Percentiles rank a stretch among this genome's conserved stretches.
phyloP scores from a whole-genome alignment of 139 green algal genomes.

The Coelastrella sp. region DNA sequence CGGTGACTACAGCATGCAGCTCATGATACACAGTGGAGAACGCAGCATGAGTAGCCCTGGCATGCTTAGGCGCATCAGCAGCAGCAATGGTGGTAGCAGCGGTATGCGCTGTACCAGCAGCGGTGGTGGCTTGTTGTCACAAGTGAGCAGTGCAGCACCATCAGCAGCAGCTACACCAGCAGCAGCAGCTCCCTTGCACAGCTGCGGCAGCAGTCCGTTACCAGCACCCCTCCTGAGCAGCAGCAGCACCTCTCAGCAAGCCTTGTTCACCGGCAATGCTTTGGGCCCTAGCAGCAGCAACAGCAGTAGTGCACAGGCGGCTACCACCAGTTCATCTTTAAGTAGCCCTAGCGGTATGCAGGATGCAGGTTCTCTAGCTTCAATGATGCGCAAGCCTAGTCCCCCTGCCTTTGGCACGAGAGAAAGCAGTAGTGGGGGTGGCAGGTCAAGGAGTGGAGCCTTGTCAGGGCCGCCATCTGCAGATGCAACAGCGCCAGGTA shows the following conservation, averaged over 20 bases:
- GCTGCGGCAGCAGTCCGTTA: not conserved
- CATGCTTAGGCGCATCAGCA: constrained; percentile 5
- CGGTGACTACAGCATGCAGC: no score
- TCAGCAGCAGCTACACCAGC: not conserved
- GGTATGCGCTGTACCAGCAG: not conserved
- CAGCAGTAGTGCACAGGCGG: not conserved
- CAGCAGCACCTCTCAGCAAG: constrained; percentile 1
- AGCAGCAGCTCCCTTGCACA: not conserved
- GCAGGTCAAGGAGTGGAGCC: not conserved
- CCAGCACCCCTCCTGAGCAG: not conserved
- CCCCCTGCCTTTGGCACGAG: not conserved
- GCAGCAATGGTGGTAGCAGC: constrained; percentile 1
- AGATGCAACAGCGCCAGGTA: not conserved
- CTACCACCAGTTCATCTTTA: not conserved
- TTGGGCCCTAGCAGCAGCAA: not conserved
- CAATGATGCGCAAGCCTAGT: not conserved
- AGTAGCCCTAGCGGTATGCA: constrained; percentile 24
- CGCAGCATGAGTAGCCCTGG: constrained; percentile 6
- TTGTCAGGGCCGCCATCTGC: not conserved
- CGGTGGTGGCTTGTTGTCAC: constrained; percentile 10
- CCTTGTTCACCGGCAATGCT: not conserved
- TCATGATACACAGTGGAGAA: no score
- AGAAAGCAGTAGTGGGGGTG: not conserved
- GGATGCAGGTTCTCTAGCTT: not conserved
- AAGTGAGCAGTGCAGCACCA: constrained; percentile 3